A percentile compares a stretch with the other conserved stretches of the same genome.
phyloP scores from a whole-genome alignment of 441 rosid species.

The Lepidium campestre region DNA sequence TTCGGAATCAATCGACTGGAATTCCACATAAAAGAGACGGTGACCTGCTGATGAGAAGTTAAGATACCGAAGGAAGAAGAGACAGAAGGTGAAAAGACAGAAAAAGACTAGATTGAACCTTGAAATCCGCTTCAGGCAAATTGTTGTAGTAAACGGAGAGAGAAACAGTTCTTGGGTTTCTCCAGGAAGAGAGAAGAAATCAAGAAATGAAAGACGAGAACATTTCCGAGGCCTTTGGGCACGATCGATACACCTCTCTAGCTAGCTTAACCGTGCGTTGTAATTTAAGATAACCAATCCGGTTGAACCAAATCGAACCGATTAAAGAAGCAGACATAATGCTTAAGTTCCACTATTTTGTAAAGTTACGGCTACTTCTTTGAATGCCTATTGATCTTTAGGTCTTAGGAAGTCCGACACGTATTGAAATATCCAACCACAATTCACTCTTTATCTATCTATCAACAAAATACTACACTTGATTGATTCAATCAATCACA shows the following conservation, averaged over 20 bases:
- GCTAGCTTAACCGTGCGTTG: background rate
- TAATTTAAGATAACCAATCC: background rate
- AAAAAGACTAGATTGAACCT: background rate
- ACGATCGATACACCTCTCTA: background rate
- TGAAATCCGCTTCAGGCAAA: background rate
- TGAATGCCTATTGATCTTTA: background rate
- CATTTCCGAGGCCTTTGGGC: background rate
- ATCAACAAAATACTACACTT: background rate
- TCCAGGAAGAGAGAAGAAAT: background rate
- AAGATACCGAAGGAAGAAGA: background rate
- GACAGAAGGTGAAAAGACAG: background rate
- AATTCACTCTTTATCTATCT: background rate
- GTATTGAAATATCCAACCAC: background rate
- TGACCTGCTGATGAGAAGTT: background rate
- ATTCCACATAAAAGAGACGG: background rate
- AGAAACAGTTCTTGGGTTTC: background rate
- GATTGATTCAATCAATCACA: background rate
- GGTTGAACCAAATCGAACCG: background rate
- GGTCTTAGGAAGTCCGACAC: background rate
- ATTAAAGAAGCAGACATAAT: background rate
- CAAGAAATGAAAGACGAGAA: background rate
- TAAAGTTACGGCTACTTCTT: background rate
- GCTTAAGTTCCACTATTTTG: background rate
- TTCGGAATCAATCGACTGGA: background rate
- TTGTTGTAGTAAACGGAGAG: background rate